phyloP scores from a whole-genome alignment of 1,139 yeast genomes.

The Pichiaceae sp. region DNA sequence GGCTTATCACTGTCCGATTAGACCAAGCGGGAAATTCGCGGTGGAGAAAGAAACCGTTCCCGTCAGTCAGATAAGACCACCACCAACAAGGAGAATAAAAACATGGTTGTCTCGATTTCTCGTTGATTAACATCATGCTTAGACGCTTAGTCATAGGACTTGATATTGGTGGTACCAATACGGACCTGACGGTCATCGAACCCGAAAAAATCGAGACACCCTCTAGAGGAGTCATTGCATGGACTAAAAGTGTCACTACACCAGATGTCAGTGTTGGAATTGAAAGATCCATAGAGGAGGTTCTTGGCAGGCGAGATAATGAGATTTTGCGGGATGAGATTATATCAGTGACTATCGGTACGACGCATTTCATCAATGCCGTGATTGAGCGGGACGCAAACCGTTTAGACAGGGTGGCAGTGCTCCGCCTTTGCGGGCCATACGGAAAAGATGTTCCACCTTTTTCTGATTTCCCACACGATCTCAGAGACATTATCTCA shows the following conservation, averaged over 20 bases:
- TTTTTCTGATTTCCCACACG: conserved; percentile 25
- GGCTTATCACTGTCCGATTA: no score
- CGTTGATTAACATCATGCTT: no score
- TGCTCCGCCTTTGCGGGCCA: conserved; percentile 24
- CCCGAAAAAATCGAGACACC: conserved; percentile 20
- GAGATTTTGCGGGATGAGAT: conserved; percentile 19
- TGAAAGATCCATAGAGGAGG: conserved; percentile 24
- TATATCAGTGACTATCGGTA: conserved; percentile 26
- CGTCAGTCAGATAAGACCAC: no score
- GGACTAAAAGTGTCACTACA: conserved; percentile 35
- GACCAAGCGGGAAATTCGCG: no score
- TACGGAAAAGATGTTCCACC: conserved; percentile 21
- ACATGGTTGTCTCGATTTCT: no score
- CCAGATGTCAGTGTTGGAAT: conserved; percentile 36
- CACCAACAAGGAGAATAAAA: no score
- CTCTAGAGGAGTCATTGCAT: conserved; percentile 28
- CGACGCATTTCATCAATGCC: conserved; percentile 29
- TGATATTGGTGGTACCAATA: conserved; percentile 43
- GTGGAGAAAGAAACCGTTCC: no score
- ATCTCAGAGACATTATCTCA: conserved; percentile 19
- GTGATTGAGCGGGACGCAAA: conserved; percentile 26
- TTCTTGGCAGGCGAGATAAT: conserved; percentile 18
- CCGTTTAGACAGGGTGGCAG: conserved; percentile 24
- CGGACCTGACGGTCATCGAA: conserved; percentile 36
- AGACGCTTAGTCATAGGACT: conserved; percentile 30